phyloP scores from a whole-genome alignment of 176 grass and related monocot genomes.

The Triticum timopheevii region DNA sequence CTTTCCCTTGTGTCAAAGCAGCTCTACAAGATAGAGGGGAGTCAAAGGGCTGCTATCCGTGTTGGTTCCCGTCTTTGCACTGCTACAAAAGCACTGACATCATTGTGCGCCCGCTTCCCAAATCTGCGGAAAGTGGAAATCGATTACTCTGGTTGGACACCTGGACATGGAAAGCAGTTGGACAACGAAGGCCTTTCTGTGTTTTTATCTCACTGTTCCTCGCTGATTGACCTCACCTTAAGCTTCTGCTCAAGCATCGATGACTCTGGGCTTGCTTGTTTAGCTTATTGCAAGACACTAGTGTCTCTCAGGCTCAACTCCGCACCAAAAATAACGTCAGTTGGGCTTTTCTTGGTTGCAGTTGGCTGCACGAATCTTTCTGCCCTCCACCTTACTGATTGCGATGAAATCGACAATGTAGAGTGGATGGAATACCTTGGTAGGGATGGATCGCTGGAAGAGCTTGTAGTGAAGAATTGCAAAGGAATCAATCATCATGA shows the following conservation, averaged over 20 bases:
- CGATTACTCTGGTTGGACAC: slow-evolving; percentile 51
- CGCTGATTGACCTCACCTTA: slow-evolving; percentile 39
- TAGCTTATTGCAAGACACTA: neutral
- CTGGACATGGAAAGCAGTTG: slow-evolving; percentile 37
- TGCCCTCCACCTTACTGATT: neutral
- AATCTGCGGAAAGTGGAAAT: slow-evolving; percentile 45
- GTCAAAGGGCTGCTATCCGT: neutral
- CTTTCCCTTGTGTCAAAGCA: slow-evolving; percentile 47
- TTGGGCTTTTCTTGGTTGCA: neutral
- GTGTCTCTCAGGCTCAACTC: neutral
- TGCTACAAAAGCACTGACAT: neutral
- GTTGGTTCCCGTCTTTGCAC: neutral
- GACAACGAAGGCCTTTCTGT: slow-evolving; percentile 40
- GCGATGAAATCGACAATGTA: neutral
- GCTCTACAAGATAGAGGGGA: slow-evolving; percentile 38
- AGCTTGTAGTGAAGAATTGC: neutral
- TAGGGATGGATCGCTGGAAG: neutral
- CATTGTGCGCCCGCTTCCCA: slow-evolving; percentile 17
- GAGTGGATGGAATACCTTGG: neutral
- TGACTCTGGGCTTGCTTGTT: neutral
- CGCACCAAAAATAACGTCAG: neutral
- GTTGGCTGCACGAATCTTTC: neutral
- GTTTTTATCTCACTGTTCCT: slow-evolving; percentile 5
- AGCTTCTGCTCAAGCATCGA: neutral
- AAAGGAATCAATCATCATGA: neutral